Evolutionary conservation across 768 basidiomycete genomes (phyloP).

Genomic region (Rhizopogon vulgaris): DNA sequence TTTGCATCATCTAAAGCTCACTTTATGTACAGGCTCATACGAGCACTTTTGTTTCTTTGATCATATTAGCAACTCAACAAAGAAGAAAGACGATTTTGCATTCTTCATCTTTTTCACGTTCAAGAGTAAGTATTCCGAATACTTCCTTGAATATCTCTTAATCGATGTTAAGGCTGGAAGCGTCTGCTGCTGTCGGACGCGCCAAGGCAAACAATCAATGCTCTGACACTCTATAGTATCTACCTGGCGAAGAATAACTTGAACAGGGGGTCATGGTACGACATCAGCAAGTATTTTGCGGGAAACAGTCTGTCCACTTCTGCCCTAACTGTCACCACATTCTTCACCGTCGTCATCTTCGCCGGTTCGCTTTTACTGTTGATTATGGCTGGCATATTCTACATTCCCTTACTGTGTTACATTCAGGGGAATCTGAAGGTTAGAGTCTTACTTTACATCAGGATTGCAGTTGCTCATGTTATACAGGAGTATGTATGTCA

Average conservation of each 20-base stretch:
- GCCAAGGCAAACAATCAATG: constrained; percentile 96
- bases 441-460: constrained; percentile 8
- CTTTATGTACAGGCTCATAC: constrained; percentile 63
- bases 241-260: constrained; percentile 55
- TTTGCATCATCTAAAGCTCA: neutral
- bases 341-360: constrained; percentile 88
- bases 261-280: constrained; percentile 54
- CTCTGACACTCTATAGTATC: constrained; percentile 92
- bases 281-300: constrained; percentile 73
- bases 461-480: constrained; percentile 4
- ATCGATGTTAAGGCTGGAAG: constrained; percentile 61
- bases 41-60: constrained; percentile 98
- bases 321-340: constrained; percentile 78
- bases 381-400: constrained; percentile 78
- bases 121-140: constrained; percentile 63
- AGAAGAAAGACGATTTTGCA: constrained; percentile 94
- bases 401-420: constrained; percentile 90
- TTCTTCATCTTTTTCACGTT: constrained; percentile 99
- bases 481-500: constrained; percentile 92
- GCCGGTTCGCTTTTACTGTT: constrained; percentile 77
- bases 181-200: constrained; percentile 87
- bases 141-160: neutral
- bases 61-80: constrained; percentile 93
- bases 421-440: constrained; percentile 98
- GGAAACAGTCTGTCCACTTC: constrained; percentile 74